These are phyloP conservation scores for Arxiozyma bovina DNA, from an alignment of 1,139 yeast genomes.

Conservation along the genomic window DNA sequence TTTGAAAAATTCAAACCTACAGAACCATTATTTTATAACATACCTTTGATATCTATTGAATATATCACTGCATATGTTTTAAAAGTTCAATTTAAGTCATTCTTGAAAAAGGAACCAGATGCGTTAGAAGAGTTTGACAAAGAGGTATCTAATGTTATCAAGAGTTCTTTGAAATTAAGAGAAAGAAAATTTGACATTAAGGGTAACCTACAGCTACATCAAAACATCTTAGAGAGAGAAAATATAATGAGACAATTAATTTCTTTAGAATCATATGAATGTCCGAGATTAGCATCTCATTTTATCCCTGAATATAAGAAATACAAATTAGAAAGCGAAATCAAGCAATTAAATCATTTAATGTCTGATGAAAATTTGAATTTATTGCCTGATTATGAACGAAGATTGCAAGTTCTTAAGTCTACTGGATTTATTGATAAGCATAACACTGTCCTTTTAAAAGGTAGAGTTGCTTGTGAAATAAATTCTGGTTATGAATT, in stretches of 20 bases:
- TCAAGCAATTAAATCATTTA: constrained; percentile 48
- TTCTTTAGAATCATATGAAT: constrained; percentile 25
- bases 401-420: constrained; percentile 67
- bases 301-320: constrained; percentile 43
- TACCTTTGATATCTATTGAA: constrained; percentile 43
- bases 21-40: constrained; percentile 36
- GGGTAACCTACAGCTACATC: constrained; percentile 47
- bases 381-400: constrained; percentile 87
- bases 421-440: constrained; percentile 70
- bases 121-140: constrained; percentile 38
- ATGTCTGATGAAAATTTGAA: constrained; percentile 85
- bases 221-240: constrained; percentile 40
- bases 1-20: constrained; percentile 31
- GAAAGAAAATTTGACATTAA: constrained; percentile 40
- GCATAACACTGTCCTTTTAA: constrained; percentile 66
- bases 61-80: constrained; percentile 42
- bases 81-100: constrained; percentile 36
- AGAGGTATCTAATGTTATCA: constrained; percentile 37
- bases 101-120: constrained; percentile 39
- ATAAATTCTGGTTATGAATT: constrained; percentile 87
- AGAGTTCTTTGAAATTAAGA: constrained; percentile 39
- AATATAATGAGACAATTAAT: constrained; percentile 35
- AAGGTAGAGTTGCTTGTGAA: constrained; percentile 84
- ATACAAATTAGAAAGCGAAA: constrained; percentile 41
- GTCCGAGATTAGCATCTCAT: constrained; percentile 41